Evolutionary conservation across 225 moss, liverwort and hornwort species (phyloP).

Genomic region (Sphagnum contortum): DNA sequence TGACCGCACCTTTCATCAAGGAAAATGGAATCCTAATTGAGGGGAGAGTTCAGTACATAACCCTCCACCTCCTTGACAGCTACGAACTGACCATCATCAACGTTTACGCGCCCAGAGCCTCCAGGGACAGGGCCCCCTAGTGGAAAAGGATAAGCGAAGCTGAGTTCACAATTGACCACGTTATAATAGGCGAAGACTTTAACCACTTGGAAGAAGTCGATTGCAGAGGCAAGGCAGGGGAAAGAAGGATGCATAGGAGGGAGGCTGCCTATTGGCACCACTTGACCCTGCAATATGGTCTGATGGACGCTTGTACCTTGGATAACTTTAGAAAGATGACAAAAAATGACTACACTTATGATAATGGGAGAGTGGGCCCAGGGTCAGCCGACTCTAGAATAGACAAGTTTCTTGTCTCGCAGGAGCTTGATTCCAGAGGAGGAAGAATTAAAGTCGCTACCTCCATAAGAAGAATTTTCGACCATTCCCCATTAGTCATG

Average conservation of each 20-base stretch:
- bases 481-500: neutral
- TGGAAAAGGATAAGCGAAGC: neutral
- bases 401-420: neutral
- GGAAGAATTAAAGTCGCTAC: neutral
- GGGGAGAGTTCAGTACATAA: too few species aligned
- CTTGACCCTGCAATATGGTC: neutral
- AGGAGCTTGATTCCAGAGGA: neutral
- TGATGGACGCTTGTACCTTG: neutral
- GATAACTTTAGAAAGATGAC: neutral
- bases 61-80: too few species aligned
- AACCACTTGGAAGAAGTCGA: neutral
- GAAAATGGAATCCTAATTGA: too few species aligned
- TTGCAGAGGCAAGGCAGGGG: neutral
- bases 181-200: neutral
- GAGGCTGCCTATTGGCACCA: neutral
- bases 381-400: too few species aligned
- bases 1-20: too few species aligned
- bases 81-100: too few species aligned
- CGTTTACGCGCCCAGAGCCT: too few species aligned
- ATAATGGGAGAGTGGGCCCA: neutral
- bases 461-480: neutral
- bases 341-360: neutral
- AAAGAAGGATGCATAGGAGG: neutral
- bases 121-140: neutral
- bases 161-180: neutral